A percentile compares a stretch with the other conserved stretches of the same genome.
These are phyloP conservation scores for Silybum marianum DNA, from an alignment of 129 eudicot genomes.

Conservation along the genomic window DNA sequence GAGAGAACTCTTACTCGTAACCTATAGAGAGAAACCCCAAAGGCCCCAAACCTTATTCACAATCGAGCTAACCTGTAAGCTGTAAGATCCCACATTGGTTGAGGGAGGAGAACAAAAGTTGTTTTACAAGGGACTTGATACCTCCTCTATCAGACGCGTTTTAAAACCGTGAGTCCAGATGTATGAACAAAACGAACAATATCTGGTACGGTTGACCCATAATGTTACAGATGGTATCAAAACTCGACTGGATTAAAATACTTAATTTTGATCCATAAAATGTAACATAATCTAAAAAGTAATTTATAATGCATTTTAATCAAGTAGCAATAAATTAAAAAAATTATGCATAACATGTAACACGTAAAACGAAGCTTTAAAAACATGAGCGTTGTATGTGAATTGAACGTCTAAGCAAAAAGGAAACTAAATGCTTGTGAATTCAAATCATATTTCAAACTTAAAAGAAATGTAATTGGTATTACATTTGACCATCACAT, in stretches of 20 bases:
- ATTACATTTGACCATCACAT: constrained; percentile 15
- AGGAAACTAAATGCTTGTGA: constrained; percentile 13
- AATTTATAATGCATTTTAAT: background rate
- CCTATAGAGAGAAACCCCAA: background rate
- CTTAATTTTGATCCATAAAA: background rate
- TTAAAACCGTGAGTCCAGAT: too few species aligned
- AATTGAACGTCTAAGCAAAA: background rate
- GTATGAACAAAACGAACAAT: too few species aligned
- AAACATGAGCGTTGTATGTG: constrained; percentile 14
- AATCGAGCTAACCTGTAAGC: background rate
- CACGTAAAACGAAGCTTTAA: background rate
- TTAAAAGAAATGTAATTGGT: constrained; percentile 11
- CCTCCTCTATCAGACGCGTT: too few species aligned
- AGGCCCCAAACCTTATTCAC: background rate
- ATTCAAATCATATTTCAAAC: constrained; percentile 21
- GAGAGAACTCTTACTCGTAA: too few species aligned
- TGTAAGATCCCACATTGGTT: too few species aligned
- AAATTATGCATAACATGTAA: background rate
- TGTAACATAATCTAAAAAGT: background rate
- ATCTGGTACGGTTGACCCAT: too few species aligned
- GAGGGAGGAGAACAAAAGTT: too few species aligned
- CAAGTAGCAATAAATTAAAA: background rate
- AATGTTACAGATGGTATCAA: too few species aligned
- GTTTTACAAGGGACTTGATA: too few species aligned
- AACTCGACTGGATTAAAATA: too few species aligned